Evolutionary conservation across 176 grass and related monocot genomes (phyloP).

Genomic region (Raddia guianensis): DNA sequence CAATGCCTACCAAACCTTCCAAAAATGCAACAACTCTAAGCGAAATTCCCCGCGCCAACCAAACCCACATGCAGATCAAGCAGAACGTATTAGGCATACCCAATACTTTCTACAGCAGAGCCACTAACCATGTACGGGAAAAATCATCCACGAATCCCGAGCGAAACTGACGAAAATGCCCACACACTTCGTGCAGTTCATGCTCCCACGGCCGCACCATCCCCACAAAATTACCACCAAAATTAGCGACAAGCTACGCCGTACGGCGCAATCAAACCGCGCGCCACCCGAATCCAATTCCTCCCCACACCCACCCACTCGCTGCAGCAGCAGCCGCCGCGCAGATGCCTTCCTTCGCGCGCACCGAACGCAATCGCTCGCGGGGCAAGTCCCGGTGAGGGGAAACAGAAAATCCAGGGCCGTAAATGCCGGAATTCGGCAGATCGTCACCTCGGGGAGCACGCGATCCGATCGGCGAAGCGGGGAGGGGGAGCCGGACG

Average conservation of each 20-base stretch:
- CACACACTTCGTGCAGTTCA: background rate
- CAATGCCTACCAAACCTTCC: constrained; percentile 27
- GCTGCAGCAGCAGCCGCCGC: background rate
- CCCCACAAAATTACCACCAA: constrained; percentile 4
- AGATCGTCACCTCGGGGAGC: constrained; percentile 54
- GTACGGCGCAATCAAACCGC: constrained; percentile 44
- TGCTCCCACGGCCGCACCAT: background rate
- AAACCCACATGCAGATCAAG: constrained; percentile 35
- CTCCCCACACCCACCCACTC: constrained; percentile 4
- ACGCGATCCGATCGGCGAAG: constrained; percentile 57
- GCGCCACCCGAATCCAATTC: constrained; percentile 42
- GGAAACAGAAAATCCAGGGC: background rate
- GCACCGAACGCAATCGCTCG: constrained; percentile 32
- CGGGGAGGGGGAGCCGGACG: constrained; percentile 23
- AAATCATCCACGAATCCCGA: background rate
- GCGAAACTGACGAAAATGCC: constrained; percentile 17
- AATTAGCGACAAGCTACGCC: constrained; percentile 25
- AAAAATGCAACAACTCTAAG: background rate
- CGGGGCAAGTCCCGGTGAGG: background rate
- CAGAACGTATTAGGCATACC: constrained; percentile 13
- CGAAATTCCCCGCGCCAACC: constrained; percentile 29
- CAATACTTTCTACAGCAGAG: constrained; percentile 17
- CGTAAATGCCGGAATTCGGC: constrained; percentile 20
- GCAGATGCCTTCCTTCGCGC: constrained; percentile 32
- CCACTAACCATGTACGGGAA: constrained; percentile 17